phyloP scores from a whole-genome alignment of 495 filamentous ascomycete genomes.

The Xylaria castorea region DNA sequence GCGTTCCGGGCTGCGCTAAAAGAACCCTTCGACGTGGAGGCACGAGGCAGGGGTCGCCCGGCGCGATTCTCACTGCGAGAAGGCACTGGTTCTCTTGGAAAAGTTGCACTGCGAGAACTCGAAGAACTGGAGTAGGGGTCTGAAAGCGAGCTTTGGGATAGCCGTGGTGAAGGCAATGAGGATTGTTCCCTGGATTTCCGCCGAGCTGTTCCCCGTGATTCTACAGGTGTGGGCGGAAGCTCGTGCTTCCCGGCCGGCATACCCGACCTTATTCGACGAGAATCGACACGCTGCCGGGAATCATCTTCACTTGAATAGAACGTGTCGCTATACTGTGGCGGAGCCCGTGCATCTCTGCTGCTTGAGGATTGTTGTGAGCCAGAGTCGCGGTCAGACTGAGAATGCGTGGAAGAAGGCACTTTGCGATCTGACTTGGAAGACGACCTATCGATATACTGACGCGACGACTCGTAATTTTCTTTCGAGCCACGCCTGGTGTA shows the following conservation, averaged over 20 bases:
- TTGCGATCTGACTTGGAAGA: conserved; percentile 30
- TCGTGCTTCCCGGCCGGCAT: conserved; percentile 20
- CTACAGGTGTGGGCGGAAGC: conserved; percentile 24
- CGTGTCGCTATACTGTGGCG: conserved; percentile 31
- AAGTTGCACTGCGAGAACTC: conserved; percentile 46
- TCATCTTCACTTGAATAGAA: conserved; percentile 43
- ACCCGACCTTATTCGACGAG: conserved; percentile 29
- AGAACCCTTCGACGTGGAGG: conserved; percentile 34
- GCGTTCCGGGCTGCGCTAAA: conserved; percentile 34
- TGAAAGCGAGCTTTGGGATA: conserved; percentile 33
- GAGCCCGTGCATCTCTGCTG: conserved; percentile 26
- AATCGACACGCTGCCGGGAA: conserved; percentile 16
- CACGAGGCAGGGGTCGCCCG: conserved; percentile 38
- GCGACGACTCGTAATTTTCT: conserved; percentile 29
- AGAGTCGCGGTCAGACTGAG: conserved; percentile 34
- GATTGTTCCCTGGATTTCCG: conserved; percentile 34
- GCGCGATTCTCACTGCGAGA: conserved; percentile 40
- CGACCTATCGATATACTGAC: conserved; percentile 23
- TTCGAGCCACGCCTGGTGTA: conserved; percentile 29
- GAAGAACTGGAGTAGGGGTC: conserved; percentile 33
- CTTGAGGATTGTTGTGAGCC: conserved; percentile 30
- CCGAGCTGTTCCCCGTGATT: conserved; percentile 29
- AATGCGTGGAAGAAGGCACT: conserved; percentile 19
- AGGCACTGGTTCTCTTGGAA: conserved; percentile 40
- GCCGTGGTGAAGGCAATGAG: conserved; percentile 34